phyloP scores from a whole-genome alignment of 2,329 filamentous ascomycete species.

The Trichoderma atrobrunneum region DNA sequence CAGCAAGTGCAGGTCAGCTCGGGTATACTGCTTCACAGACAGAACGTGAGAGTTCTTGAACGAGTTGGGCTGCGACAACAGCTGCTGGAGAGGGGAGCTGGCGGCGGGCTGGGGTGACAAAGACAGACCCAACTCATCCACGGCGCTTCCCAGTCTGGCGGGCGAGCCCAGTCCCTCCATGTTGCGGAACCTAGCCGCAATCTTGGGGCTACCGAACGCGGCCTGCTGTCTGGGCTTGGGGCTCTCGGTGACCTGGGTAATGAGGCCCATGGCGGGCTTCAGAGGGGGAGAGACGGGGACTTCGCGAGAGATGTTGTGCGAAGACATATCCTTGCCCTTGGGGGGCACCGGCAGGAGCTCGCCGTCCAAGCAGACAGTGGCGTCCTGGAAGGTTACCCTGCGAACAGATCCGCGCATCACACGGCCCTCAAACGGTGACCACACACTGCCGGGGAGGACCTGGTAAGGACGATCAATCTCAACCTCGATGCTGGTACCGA shows the following conservation, averaged over 20 bases:
- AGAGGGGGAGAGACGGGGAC: conserved; percentile 55
- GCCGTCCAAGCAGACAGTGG: conserved; percentile 73
- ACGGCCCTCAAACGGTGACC: conserved; percentile 72
- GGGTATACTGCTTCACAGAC: conserved; percentile 86
- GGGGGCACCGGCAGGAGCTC: conserved; percentile 52
- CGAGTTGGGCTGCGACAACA: conserved; percentile 70
- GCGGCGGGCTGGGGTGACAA: conserved; percentile 51
- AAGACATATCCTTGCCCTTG: conserved; percentile 73
- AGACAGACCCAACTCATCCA: conserved; percentile 48
- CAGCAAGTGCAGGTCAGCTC: conserved; percentile 83
- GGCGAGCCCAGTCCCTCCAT: conserved; percentile 28
- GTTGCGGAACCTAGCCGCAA: conserved; percentile 32
- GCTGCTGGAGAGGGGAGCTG: conserved; percentile 63
- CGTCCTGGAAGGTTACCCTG: conserved; percentile 71
- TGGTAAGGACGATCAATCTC: conserved; percentile 71
- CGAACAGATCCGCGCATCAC: conserved; percentile 68
- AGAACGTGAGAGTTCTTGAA: conserved; percentile 91
- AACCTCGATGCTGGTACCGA: conserved; percentile 69
- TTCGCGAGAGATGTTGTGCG: conserved; percentile 51
- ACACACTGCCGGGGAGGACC: conserved; percentile 46
- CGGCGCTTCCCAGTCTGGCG: conserved; percentile 26
- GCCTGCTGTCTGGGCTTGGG: conserved; percentile 34
- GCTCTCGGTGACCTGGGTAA: conserved; percentile 37
- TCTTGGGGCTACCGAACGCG: conserved; percentile 28
- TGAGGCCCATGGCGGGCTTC: conserved; percentile 47